A percentile compares a stretch with the other conserved stretches of the same genome.
Conservation (phyloP, 2,329 filamentous ascomycete species). For the Aspergillus pseudoglaucus region DNA sequence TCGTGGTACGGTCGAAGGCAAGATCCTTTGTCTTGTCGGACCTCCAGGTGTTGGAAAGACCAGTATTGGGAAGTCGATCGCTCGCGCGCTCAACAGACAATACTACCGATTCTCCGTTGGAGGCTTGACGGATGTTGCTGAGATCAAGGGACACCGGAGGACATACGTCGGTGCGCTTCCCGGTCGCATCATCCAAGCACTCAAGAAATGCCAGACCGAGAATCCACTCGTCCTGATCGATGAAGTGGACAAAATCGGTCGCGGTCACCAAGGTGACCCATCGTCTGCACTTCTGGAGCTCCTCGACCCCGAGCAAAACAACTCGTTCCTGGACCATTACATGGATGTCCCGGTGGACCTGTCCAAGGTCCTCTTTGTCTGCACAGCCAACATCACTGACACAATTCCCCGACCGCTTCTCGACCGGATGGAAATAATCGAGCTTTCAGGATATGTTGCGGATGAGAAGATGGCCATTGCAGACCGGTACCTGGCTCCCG, state of each 20-base stretch:
- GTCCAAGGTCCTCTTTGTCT: slow-evolving; percentile 96
- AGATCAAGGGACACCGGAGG: slow-evolving; percentile 95
- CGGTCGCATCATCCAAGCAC: slow-evolving; percentile 91
- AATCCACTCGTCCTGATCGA: slow-evolving; percentile 96
- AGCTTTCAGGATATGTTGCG: slow-evolving; percentile 90
- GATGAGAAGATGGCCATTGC: slow-evolving; percentile 99
- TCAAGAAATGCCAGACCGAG: slow-evolving; percentile 99
- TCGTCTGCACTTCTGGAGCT: slow-evolving; percentile 89
- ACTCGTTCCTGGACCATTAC: slow-evolving; percentile 95
- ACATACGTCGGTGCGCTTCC: slow-evolving; percentile 95
- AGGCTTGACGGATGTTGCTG: slow-evolving; percentile 91
- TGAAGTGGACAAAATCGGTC: slow-evolving; percentile 96
- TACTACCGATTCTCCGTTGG: slow-evolving; percentile 99
- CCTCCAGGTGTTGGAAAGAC: slow-evolving; percentile 98
- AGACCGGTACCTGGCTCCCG: slow-evolving; percentile 82
- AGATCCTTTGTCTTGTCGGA: slow-evolving; percentile 95
- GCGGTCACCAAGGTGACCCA: slow-evolving; percentile 92
- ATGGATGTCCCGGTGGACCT: slow-evolving; percentile 97
- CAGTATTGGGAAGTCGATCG: slow-evolving; percentile 97
- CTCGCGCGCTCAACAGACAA: slow-evolving; percentile 84
- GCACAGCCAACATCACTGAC: slow-evolving; percentile 97
- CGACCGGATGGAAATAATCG: slow-evolving; percentile 96
- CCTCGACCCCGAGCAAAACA: slow-evolving; percentile 95
- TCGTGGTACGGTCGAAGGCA: slow-evolving; percentile 92
- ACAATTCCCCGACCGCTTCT: slow-evolving; percentile 90